Percentiles rank a stretch among this genome's conserved stretches.
phyloP scores from a whole-genome alignment of 257 asterid genomes.

The Plantago ovata region DNA sequence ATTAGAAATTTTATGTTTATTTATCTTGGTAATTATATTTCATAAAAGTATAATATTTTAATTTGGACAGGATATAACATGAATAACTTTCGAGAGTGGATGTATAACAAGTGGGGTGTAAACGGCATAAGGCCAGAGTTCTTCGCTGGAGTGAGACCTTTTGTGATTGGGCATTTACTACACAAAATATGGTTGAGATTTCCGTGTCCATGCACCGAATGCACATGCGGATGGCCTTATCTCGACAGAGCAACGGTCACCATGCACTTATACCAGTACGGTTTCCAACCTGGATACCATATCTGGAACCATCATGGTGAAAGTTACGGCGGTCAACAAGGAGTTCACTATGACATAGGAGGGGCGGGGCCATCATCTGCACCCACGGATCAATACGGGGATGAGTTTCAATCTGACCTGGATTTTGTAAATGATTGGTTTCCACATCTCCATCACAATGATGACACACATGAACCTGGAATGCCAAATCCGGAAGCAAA shows the following conservation, averaged over 20 bases:
- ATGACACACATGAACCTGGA: not conserved
- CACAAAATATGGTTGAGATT: no score
- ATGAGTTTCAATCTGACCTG: not conserved
- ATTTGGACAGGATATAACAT: no score
- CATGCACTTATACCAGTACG: not conserved
- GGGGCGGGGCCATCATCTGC: not conserved
- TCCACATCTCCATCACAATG: not conserved
- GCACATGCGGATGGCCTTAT: no score
- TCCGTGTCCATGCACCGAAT: no score
- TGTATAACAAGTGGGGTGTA: no score
- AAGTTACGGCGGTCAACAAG: not conserved
- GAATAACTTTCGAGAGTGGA: no score
- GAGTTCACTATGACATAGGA: not conserved
- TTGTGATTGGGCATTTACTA: no score
- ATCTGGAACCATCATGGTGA: not conserved
- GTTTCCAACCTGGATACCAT: not conserved
- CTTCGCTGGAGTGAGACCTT: no score
- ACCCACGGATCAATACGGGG: not conserved
- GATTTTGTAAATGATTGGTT: not conserved
- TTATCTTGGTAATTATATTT: no score
- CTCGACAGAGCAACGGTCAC: not conserved
- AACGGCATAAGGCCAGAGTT: no score
- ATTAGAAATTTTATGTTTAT: no score
- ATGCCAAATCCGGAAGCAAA: not conserved
- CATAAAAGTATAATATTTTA: no score